Evolutionary conservation across 345 rosid genomes (phyloP).

Genomic region (Acer saccharum): DNA sequence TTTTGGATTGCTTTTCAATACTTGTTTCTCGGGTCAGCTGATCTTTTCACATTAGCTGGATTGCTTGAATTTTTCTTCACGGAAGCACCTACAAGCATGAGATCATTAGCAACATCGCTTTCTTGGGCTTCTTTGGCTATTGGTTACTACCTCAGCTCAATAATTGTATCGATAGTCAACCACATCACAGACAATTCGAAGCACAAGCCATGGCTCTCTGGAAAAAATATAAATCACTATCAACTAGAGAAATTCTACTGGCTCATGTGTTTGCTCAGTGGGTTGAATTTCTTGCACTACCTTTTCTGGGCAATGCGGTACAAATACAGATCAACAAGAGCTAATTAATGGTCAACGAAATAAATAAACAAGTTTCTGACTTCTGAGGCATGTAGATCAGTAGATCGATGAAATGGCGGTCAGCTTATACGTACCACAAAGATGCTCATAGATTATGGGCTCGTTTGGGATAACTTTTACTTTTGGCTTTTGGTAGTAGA

Average conservation of each 20-base stretch:
- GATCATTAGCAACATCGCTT: conserved; percentile 75
- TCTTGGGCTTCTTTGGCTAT: conserved; percentile 73
- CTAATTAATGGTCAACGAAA: conserved; percentile 14
- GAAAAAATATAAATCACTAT: conserved; percentile 43
- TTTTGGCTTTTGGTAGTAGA: no score
- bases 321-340: conserved; percentile 48
- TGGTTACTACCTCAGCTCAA: conserved; percentile 77
- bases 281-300: conserved; percentile 57
- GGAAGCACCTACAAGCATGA: conserved; percentile 74
- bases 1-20: conserved; percentile 78
- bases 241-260: conserved; percentile 66
- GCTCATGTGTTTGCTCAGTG: conserved; percentile 60
- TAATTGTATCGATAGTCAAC: conserved; percentile 64
- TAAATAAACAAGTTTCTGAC: not conserved
- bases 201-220: conserved; percentile 57
- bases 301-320: conserved; percentile 65
- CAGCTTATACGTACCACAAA: not conserved
- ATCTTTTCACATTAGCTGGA: conserved; percentile 80
- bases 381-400: not conserved
- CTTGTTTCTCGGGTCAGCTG: conserved; percentile 78
- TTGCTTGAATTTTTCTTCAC: conserved; percentile 76
- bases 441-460: not conserved
- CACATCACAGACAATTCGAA: conserved; percentile 44
- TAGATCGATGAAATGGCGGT: not conserved
- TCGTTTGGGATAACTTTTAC: no score